A percentile compares a stretch with the other conserved stretches of the same genome.
Conservation (phyloP, 2,329 filamentous ascomycete genomes). For the Stachybotrys chartarum region DNA sequence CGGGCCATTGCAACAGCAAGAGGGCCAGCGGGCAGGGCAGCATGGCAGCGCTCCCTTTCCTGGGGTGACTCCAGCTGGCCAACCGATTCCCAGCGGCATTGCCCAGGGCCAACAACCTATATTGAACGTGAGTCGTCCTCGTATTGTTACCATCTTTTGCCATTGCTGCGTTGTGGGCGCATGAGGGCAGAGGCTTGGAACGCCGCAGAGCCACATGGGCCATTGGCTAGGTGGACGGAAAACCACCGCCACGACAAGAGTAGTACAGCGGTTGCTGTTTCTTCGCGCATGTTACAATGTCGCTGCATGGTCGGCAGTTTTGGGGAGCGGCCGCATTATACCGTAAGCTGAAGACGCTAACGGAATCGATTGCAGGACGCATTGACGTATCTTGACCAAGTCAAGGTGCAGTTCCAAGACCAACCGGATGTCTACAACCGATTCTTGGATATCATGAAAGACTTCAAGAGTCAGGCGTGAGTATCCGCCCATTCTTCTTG, state of each 20-base stretch:
- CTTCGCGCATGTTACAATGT: too few relatives aligned
- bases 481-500: constrained; percentile 23
- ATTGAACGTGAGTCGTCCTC: constrained; percentile 39
- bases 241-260: too few relatives aligned
- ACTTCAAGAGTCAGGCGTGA: constrained; percentile 96
- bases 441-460: constrained; percentile 98
- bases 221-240: too few relatives aligned
- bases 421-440: constrained; percentile 96
- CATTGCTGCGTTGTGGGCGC: too few relatives aligned
- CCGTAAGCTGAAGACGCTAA: neutral
- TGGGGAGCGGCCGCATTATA: too few relatives aligned
- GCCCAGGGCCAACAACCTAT: constrained; percentile 36
- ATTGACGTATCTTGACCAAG: constrained; percentile 92
- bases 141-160: neutral
- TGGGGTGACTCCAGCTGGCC: constrained; percentile 33
- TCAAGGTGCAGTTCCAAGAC: constrained; percentile 96
- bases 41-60: constrained; percentile 35
- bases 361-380: constrained; percentile 45
- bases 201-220: neutral
- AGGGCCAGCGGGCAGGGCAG: constrained; percentile 45
- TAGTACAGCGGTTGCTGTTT: too few relatives aligned
- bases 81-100: constrained; percentile 30
- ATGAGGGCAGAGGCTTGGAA: neutral
- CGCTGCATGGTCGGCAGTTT: too few relatives aligned
- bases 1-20: constrained; percentile 60